Percentiles rank a stretch among this genome's conserved stretches.
Conservation (phyloP, 495 filamentous ascomycete genomes). For the Aspergillus ellipticus region DNA sequence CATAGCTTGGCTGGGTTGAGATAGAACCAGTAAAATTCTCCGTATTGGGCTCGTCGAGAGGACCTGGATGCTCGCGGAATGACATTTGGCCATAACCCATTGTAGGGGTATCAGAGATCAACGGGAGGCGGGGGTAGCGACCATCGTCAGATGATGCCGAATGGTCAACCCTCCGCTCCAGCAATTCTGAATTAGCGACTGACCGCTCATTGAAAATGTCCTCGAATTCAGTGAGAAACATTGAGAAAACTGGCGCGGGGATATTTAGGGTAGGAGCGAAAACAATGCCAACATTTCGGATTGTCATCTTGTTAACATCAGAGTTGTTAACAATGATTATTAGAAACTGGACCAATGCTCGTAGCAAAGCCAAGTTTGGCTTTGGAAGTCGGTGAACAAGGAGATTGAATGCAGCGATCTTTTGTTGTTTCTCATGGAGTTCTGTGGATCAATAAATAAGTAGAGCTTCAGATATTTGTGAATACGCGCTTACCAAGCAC, state of each 20-base stretch:
- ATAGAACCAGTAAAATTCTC: conserved; percentile 57
- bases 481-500: conserved; percentile 71
- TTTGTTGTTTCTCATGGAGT: conserved; percentile 65
- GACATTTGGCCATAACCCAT: conserved; percentile 61
- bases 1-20: conserved; percentile 59
- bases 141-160: conserved; percentile 56
- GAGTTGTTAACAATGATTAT: conserved; percentile 86
- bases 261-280: conserved; percentile 99
- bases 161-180: conserved; percentile 45
- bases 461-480: conserved; percentile 1
- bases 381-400: conserved; percentile 81
- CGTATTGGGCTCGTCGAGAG: conserved; percentile 23
- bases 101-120: conserved; percentile 67
- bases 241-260: conserved; percentile 86
- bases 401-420: conserved; percentile 75
- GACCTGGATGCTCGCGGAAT: conserved; percentile 37
- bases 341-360: conserved; percentile 79
- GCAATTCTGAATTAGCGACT: conserved; percentile 12
- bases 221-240: conserved; percentile 88
- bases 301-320: conserved; percentile 95
- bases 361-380: conserved; percentile 73
- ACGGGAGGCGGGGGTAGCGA: conserved; percentile 62
- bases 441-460: conserved; percentile 38
- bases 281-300: conserved; percentile 95
- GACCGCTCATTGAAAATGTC: conserved; percentile 70